Evolutionary conservation across 805 yeast species (phyloP).

Genomic region (Yamadazyma ubonensis): DNA sequence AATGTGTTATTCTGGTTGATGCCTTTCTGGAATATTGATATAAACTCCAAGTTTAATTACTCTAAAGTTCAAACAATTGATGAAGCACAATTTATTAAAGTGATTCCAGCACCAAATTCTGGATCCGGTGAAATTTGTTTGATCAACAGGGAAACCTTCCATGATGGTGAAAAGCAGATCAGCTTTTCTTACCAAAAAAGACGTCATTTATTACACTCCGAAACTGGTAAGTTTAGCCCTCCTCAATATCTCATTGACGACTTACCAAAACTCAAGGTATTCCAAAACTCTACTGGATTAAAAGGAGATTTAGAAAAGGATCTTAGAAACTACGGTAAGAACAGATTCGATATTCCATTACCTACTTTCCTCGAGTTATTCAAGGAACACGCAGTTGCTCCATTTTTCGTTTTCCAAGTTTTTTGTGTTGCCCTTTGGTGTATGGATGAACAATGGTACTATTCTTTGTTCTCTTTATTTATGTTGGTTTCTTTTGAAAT

Average conservation of each 20-base stretch:
- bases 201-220: constrained; percentile 69
- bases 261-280: constrained; percentile 52
- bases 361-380: constrained; percentile 89
- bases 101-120: constrained; percentile 79
- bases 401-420: constrained; percentile 93
- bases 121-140: constrained; percentile 81
- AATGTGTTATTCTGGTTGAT: constrained; percentile 78
- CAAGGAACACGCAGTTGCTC: constrained; percentile 97
- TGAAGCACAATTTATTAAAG: constrained; percentile 70
- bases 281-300: constrained; percentile 58
- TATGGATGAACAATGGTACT: constrained; percentile 96
- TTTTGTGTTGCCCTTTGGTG: constrained; percentile 95
- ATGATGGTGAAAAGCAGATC: constrained; percentile 58
- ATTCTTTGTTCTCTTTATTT: constrained; percentile 84
- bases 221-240: constrained; percentile 62
- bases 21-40: constrained; percentile 89
- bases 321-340: constrained; percentile 70
- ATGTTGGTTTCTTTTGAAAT: constrained; percentile 92
- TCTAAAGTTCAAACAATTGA: constrained; percentile 47
- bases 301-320: constrained; percentile 49
- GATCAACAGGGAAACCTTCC: constrained; percentile 53
- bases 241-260: constrained; percentile 75
- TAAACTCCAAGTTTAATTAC: constrained; percentile 72
- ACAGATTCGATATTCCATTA: constrained; percentile 90
- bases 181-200: constrained; percentile 90